Conservation (phyloP, 352 stramenopile species). For the Pythium utonaiense region DNA sequence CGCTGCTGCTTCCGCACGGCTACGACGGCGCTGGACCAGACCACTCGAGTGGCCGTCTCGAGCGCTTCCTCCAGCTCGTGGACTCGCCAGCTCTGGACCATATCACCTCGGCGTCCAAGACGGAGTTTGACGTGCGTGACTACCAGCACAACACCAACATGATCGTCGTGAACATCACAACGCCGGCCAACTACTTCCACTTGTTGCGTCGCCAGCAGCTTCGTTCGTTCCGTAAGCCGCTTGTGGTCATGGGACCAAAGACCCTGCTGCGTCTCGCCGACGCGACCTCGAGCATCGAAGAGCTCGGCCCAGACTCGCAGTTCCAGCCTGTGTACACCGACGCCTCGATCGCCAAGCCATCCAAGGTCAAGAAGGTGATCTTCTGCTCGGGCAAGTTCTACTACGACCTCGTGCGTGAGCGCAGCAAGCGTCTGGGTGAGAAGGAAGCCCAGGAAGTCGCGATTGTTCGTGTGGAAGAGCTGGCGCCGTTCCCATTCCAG, state of each 20-base stretch:
- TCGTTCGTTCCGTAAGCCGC: slow-evolving; percentile 68
- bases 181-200: slow-evolving; percentile 96
- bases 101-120: slow-evolving; percentile 31
- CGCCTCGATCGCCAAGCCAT: slow-evolving; percentile 35
- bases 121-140: slow-evolving; percentile 40
- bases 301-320: slow-evolving; percentile 48
- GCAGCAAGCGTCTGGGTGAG: slow-evolving; percentile 38
- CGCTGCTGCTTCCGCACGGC: slow-evolving; percentile 83
- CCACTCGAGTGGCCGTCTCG: slow-evolving; percentile 77
- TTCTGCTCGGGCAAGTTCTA: slow-evolving; percentile 87
- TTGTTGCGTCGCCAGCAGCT: slow-evolving; percentile 89
- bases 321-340: slow-evolving; percentile 76
- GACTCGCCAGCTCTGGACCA: slow-evolving; percentile 56
- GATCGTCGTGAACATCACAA: slow-evolving; percentile 82
- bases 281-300: slow-evolving; percentile 58
- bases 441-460: slow-evolving; percentile 41
- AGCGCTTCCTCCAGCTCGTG: slow-evolving; percentile 87
- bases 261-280: slow-evolving; percentile 67
- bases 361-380: slow-evolving; percentile 62
- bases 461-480: slow-evolving; percentile 75
- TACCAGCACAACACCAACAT: slow-evolving; percentile 81
- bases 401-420: slow-evolving; percentile 78
- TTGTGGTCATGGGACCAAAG: slow-evolving; percentile 78
- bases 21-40: slow-evolving; percentile 88
- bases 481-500: slow-evolving; percentile 82